Evolutionary conservation across 2,329 filamentous ascomycete genomes (phyloP).

Genomic region (Phyllosticta paracitricarpa): DNA sequence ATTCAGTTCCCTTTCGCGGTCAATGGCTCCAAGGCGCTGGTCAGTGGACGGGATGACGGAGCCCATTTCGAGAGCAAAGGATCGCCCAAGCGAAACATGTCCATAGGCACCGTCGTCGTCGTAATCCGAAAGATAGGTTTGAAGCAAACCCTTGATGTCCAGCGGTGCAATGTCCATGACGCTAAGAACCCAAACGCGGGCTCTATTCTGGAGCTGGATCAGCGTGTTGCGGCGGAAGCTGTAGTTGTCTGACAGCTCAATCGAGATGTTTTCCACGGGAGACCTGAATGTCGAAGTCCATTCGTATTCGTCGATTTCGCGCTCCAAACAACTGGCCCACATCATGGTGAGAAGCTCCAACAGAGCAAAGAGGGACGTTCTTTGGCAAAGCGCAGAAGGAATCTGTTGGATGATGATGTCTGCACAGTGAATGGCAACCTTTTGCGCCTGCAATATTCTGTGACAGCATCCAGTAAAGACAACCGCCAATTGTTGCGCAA

Average conservation of each 20-base stretch:
- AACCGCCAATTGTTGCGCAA: conserved; percentile 75
- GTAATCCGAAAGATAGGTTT: conserved; percentile 89
- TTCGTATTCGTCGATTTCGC: conserved; percentile 87
- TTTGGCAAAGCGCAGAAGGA: conserved; percentile 83
- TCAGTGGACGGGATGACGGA: conserved; percentile 77
- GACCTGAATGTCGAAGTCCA: conserved; percentile 77
- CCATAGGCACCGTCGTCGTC: conserved; percentile 86
- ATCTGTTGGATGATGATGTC: conserved; percentile 77
- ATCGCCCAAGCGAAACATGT: conserved; percentile 83
- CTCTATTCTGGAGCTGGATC: conserved; percentile 64
- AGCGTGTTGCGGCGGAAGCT: conserved; percentile 70
- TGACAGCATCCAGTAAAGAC: conserved; percentile 89
- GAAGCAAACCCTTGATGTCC: conserved; percentile 88
- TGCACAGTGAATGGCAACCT: conserved; percentile 72
- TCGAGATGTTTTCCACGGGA: conserved; percentile 62
- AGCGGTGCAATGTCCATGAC: conserved; percentile 79
- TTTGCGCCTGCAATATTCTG: conserved; percentile 82
- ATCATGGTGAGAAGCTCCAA: conserved; percentile 86
- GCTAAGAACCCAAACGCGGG: conserved; percentile 68
- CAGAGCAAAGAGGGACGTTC: conserved; percentile 81
- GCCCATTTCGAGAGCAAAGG: conserved; percentile 89
- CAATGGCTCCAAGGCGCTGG: conserved; percentile 71
- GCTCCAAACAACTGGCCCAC: conserved; percentile 91
- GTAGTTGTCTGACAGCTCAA: conserved; percentile 93
- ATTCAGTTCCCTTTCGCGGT: conserved; percentile 59